Evolutionary conservation across 192 early-diverging fungal species (phyloP).

Genomic region (Coemansia sp.): DNA sequence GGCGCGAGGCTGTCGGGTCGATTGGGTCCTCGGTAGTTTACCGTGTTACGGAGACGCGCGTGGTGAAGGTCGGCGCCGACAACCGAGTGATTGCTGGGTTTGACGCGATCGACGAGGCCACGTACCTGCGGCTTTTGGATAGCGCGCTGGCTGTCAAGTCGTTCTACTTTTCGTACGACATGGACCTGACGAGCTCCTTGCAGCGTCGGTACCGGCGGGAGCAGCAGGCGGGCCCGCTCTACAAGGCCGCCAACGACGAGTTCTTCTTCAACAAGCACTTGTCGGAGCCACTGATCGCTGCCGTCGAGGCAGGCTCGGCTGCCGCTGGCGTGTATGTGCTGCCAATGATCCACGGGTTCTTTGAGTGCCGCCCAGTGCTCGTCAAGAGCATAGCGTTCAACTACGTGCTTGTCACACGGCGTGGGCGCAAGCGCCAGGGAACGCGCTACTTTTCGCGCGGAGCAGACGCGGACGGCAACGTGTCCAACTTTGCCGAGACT

Average conservation of each 20-base stretch:
- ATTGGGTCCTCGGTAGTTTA: conserved; percentile 39
- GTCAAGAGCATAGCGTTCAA: conserved; percentile 67
- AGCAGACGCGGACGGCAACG: conserved; percentile 84
- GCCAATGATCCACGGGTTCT: conserved; percentile 87
- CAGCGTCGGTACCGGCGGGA: conserved; percentile 62
- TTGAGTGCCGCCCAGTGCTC: conserved; percentile 49
- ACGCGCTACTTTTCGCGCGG: conserved; percentile 92
- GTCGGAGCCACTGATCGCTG: conserved; percentile 61
- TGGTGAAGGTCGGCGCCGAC: conserved; percentile 31
- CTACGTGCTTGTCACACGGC: conserved; percentile 78
- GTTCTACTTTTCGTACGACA: conserved; percentile 83
- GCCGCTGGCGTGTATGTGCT: conserved; percentile 72
- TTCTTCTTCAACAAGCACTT: conserved; percentile 92
- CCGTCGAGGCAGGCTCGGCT: conserved; percentile 16
- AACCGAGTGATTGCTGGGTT: conserved; percentile 12
- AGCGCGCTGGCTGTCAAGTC: conserved; percentile 47
- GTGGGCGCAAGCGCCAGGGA: conserved; percentile 75
- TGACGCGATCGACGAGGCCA: conserved; percentile 54
- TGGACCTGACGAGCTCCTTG: conserved; percentile 78
- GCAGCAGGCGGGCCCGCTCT: conserved; percentile 12
- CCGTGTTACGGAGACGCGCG: conserved; percentile 32
- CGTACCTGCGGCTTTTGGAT: conserved; percentile 57
- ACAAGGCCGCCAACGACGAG: conserved; percentile 69
- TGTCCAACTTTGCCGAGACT: conserved; percentile 96
- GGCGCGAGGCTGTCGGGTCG: conserved; percentile 30